These are phyloP conservation scores for Trichomonas tenax DNA, from an alignment of 208 protist genomes.

Conservation along the genomic window DNA sequence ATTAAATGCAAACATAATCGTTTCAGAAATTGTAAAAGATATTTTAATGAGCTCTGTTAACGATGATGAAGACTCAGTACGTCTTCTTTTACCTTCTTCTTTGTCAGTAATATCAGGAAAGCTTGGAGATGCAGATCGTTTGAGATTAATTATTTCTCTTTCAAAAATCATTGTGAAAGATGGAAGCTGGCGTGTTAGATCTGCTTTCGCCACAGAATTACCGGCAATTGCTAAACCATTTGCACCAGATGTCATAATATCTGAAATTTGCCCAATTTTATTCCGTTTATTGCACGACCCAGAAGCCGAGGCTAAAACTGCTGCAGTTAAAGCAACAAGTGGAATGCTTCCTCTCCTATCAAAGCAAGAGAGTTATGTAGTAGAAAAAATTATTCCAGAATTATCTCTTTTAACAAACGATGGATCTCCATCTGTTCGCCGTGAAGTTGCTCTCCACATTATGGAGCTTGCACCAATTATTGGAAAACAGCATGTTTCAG, in stretches of 20 bases:
- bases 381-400: background rate
- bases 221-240: background rate
- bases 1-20: background rate
- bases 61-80: conserved; percentile 17
- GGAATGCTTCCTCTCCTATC: background rate
- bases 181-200: background rate
- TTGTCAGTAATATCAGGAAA: background rate
- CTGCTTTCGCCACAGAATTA: background rate
- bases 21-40: background rate
- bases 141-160: background rate
- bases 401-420: background rate
- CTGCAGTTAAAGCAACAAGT: background rate
- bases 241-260: background rate
- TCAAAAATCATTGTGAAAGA: background rate
- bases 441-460: background rate
- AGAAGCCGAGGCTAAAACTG: background rate
- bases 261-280: background rate
- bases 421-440: background rate
- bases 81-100: background rate
- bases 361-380: background rate
- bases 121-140: background rate
- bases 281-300: background rate
- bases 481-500: background rate
- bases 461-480: background rate
- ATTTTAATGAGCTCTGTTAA: background rate